Percentiles rank a stretch among this genome's conserved stretches.
These are phyloP conservation scores for Alnus glutinosa DNA, from an alignment of 306 rosid genomes.

Conservation along the genomic window DNA sequence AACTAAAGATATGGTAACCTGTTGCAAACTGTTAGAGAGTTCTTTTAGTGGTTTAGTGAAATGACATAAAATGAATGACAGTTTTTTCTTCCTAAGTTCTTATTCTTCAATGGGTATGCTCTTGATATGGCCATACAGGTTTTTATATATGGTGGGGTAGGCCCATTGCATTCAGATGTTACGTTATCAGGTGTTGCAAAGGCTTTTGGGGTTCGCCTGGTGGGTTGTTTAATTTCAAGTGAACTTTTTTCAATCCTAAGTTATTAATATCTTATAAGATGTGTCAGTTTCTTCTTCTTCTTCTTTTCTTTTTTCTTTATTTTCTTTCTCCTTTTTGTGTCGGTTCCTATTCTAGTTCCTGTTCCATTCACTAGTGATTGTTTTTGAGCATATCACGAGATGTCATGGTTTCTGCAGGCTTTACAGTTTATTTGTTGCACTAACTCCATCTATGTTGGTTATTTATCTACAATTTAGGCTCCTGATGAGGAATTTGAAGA, in stretches of 20 bases:
- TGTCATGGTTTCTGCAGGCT: not conserved
- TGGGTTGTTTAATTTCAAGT: slow-evolving; percentile 41
- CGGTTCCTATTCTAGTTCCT: slow-evolving; percentile 20
- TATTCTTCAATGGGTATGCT: slow-evolving; percentile 21
- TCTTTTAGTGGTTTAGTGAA: slow-evolving; percentile 24
- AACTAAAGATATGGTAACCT: slow-evolving; percentile 70
- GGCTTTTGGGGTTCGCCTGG: slow-evolving; percentile 95
- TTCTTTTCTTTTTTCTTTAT: slow-evolving; percentile 11
- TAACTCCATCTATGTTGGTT: slow-evolving; percentile 18
- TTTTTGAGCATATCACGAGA: not conserved
- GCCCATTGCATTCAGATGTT: slow-evolving; percentile 92
- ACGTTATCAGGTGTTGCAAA: slow-evolving; percentile 88
- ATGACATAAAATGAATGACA: slow-evolving; percentile 3
- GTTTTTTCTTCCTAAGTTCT: slow-evolving; percentile 1
- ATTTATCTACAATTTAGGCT: slow-evolving; percentile 56
- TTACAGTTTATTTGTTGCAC: slow-evolving; percentile 26
- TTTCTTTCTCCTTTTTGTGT: slow-evolving; percentile 9
- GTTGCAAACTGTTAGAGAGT: slow-evolving; percentile 10
- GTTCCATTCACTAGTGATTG: slow-evolving; percentile 18
- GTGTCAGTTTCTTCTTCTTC: not conserved
- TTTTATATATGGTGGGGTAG: slow-evolving; percentile 88
- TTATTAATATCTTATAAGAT: not conserved
- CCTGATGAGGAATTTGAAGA: slow-evolving; percentile 98
- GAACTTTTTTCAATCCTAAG: slow-evolving; percentile 12
- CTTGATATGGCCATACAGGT: slow-evolving; percentile 52